Percentiles rank a stretch among this genome's conserved stretches.
phyloP scores from a whole-genome alignment of 495 filamentous ascomycete species.

The Xylaria venustula region DNA sequence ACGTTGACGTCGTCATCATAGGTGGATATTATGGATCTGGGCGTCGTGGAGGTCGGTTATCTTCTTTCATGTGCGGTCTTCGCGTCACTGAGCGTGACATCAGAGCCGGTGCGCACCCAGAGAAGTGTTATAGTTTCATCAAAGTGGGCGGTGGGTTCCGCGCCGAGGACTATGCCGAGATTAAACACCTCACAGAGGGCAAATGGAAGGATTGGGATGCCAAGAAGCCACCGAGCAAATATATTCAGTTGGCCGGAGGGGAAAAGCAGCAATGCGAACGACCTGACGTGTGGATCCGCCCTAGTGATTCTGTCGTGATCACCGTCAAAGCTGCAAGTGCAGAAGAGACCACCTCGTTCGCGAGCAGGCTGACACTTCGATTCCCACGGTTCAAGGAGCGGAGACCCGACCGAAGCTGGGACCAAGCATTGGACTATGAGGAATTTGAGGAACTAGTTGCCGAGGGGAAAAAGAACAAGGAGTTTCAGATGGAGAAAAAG shows the following conservation, averaged over 20 bases:
- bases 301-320: constrained; percentile 81
- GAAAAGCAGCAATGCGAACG: constrained; percentile 67
- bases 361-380: constrained; percentile 73
- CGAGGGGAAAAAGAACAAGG: constrained; percentile 66
- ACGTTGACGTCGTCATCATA: constrained; percentile 82
- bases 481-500: constrained; percentile 79
- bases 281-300: constrained; percentile 93
- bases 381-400: constrained; percentile 90
- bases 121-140: constrained; percentile 88
- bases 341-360: constrained; percentile 70
- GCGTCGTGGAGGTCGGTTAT: constrained; percentile 74
- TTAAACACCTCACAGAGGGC: constrained; percentile 80
- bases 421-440: constrained; percentile 68
- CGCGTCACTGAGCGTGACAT: constrained; percentile 69
- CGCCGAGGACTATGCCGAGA: constrained; percentile 76
- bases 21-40: constrained; percentile 94
- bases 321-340: constrained; percentile 89
- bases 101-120: constrained; percentile 50
- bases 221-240: constrained; percentile 73
- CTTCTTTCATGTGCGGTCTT: constrained; percentile 85
- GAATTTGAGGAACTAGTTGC: constrained; percentile 74
- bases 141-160: constrained; percentile 94
- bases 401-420: constrained; percentile 81
- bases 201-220: constrained; percentile 89
- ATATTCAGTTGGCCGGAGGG: constrained; percentile 79